phyloP scores from a whole-genome alignment of 73 alveolate genomes.

The Tetrahymena borealis region DNA sequence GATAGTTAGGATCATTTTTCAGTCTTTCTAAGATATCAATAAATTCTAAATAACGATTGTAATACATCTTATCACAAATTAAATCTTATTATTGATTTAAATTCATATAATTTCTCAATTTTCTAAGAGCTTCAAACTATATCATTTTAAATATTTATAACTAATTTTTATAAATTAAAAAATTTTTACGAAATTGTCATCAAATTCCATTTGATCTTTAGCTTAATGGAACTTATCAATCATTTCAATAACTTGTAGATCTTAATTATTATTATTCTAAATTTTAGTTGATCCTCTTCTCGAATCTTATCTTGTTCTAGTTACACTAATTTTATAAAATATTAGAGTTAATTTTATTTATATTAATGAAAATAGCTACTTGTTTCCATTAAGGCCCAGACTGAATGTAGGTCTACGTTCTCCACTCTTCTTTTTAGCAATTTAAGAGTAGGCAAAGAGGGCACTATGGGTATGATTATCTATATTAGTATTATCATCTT shows the following conservation, averaged over 20 bases:
- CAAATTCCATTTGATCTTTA: background rate
- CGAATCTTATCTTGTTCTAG: background rate
- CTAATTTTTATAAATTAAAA: background rate
- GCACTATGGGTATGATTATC: background rate
- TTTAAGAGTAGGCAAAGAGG: background rate
- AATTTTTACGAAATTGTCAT: background rate
- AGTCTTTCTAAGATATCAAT: background rate
- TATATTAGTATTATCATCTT: background rate
- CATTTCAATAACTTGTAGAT: background rate
- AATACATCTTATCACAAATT: background rate
- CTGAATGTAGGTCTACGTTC: background rate
- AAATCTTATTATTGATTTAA: background rate
- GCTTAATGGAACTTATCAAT: background rate
- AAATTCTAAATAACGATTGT: background rate
- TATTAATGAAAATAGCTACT: background rate
- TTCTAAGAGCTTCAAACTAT: background rate
- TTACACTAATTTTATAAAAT: background rate
- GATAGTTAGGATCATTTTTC: background rate
- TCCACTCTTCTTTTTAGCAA: background rate
- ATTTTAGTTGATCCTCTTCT: background rate
- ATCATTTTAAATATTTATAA: background rate
- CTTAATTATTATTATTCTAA: background rate
- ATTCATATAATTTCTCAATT: background rate
- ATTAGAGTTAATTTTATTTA: background rate
- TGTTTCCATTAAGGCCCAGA: background rate